Evolutionary conservation across 1,284 basidiomycete species (phyloP).

Genomic region (Leccinum subfulvum): DNA sequence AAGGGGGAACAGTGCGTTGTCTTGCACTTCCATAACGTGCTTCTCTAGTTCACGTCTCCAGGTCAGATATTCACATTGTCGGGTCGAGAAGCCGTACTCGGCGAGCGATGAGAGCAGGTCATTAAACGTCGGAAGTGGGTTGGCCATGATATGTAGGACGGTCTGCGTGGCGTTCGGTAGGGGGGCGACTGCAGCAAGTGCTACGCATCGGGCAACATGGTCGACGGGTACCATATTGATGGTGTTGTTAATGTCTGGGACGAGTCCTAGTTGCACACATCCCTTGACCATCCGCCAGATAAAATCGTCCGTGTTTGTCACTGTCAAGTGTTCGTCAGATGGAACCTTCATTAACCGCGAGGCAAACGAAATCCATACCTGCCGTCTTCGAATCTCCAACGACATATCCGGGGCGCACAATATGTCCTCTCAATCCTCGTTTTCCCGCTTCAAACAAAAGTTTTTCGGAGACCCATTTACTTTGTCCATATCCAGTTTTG

Average conservation of each 20-base stretch:
- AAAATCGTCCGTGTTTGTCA: conserved; percentile 99
- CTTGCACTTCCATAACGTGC: conserved; percentile 90
- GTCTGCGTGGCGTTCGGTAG: conserved; percentile 51
- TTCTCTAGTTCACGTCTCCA: conserved; percentile 94
- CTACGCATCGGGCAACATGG: conserved; percentile 85
- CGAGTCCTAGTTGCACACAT: conserved; percentile 91
- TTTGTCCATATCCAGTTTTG: conserved; percentile 94
- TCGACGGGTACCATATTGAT: conserved; percentile 99
- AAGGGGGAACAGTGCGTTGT: conserved; percentile 96
- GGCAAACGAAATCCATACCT: conserved; percentile 48
- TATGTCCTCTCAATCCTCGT: conserved; percentile 84
- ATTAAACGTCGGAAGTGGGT: conserved; percentile 90
- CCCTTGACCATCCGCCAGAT: conserved; percentile 98
- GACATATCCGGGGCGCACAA: conserved; percentile 93
- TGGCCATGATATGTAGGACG: conserved; percentile 88
- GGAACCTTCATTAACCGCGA: conserved; percentile 3
- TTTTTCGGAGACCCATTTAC: conserved; percentile 98
- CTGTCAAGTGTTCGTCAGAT: conserved; percentile 39
- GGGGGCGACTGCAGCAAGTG: conserved; percentile 67
- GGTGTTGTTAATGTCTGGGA: conserved; percentile 97
- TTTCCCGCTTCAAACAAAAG: conserved; percentile 88
- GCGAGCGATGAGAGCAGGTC: conserved; percentile 75
- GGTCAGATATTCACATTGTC: conserved; percentile 83
- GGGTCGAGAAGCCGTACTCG: conserved; percentile 80
- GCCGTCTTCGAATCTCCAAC: conserved; percentile 89